Base-by-base conservation (phyloP, 441 rosid species). In the Eutrema salsugineum region DNA sequence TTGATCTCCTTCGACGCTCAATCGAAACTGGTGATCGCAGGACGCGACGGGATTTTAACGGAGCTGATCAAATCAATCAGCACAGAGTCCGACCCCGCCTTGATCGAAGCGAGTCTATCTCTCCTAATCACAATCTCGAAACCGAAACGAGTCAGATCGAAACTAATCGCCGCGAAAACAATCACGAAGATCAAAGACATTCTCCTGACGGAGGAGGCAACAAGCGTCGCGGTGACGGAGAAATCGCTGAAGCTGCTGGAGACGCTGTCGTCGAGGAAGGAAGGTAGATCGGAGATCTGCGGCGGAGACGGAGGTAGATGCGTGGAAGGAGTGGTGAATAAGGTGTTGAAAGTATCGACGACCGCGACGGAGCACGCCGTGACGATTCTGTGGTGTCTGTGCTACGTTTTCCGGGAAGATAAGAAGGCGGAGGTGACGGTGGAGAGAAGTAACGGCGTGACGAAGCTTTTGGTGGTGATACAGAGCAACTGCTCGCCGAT, bases 361-460 rank as follows among this genome's bases (percentile, higher is more conserved):
- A 65, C 72, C 33, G 87, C 94, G 63, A 89, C 98, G 79, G 96
- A 93, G 75, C 90, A 85, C 20, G 90, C 96, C n/a, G 94, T 89
- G 64, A 78, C 86, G 73, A 83, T 87, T 30, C 79, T 91, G 57
- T 93, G 98, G 98, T 79, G 88, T 32, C 30, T 86, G 62, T 93
- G 93, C 16, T 91, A 78, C 39, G 48, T 89, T 57, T 87, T 87
- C 36, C 56, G 85, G 66, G 97, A 92, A 51, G 81, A 78, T 61
- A 80, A 57, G 74, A 70, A 9, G 60, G 72, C 43, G 64, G 75
- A 68, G 58, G 97, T 87, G 66, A 86, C 85, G 72, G 88, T 92
- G 84, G 69, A 73, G 62, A 81, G 81, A 15, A 71, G 87, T 58
- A 92, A 90, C 49, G 95, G 96, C 8, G 48, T 89, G 81, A 75